These are phyloP conservation scores for Spatholobus suberectus DNA, from an alignment of 306 rosid genomes.

Conservation along the genomic window DNA sequence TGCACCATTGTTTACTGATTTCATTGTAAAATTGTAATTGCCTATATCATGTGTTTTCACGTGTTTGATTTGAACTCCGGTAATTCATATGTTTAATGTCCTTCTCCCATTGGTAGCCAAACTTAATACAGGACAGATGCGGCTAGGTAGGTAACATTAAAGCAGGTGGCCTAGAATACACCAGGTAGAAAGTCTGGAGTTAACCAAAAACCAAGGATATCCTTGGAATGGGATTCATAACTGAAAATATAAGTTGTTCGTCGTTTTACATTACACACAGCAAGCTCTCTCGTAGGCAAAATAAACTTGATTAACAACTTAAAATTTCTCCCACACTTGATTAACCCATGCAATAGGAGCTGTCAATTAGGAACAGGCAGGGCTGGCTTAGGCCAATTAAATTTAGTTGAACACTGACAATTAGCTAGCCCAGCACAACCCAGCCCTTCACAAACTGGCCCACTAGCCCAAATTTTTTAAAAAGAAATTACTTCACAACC, in stretches of 20 bases:
- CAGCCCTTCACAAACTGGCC: neutral
- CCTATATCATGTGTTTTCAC: neutral
- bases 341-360: neutral
- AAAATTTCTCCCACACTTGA: neutral
- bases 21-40: neutral
- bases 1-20: slow-evolving; percentile 1
- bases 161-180: neutral
- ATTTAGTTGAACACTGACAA: neutral
- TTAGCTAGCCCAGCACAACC: neutral
- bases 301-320: neutral
- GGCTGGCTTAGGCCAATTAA: neutral
- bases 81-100: neutral
- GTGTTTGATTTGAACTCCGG: slow-evolving; percentile 21
- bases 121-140: neutral
- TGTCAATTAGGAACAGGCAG: neutral
- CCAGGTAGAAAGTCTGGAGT: neutral
- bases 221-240: neutral
- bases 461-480: neutral
- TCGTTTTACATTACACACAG: neutral
- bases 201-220: neutral
- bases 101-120: slow-evolving; percentile 9
- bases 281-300: neutral
- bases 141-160: neutral
- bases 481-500: neutral
- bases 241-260: neutral